phyloP scores from a whole-genome alignment of 331 rosid genomes.

The Saraca asoca region DNA sequence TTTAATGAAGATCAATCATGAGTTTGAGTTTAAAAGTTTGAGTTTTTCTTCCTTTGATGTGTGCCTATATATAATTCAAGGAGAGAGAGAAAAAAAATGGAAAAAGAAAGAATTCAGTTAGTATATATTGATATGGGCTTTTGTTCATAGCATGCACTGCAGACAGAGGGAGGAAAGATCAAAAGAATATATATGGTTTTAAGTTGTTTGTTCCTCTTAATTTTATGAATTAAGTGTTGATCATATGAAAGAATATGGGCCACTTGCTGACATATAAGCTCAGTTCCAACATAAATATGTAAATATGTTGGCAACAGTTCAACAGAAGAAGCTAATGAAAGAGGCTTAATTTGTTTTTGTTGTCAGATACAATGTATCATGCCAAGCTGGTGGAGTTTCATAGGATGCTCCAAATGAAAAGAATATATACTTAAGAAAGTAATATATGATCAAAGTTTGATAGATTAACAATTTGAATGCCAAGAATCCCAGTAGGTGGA shows the following conservation, averaged over 20 bases:
- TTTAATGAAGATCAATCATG: too few species aligned
- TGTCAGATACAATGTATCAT: conserved; percentile 15
- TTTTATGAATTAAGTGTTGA: too few species aligned
- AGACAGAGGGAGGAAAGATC: too few species aligned
- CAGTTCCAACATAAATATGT: conserved; percentile 1
- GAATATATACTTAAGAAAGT: conserved; percentile 6
- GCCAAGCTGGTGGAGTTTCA: conserved; percentile 32
- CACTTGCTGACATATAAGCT: not conserved
- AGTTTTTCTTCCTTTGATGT: too few species aligned
- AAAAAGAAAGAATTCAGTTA: too few species aligned
- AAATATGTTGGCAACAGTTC: not conserved
- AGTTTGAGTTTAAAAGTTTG: too few species aligned
- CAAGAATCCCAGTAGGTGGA: conserved; percentile 17
- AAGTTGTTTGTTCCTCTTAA: too few species aligned
- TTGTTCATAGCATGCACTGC: too few species aligned
- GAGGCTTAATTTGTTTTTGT: conserved; percentile 24
- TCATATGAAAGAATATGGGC: not conserved
- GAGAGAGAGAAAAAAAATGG: too few species aligned
- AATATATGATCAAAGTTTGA: conserved; percentile 10
- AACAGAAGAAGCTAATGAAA: not conserved
- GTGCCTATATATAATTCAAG: too few species aligned
- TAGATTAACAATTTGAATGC: conserved; percentile 12
- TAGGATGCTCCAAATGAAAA: conserved; percentile 10
- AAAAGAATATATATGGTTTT: too few species aligned
- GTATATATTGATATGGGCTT: too few species aligned